Evolutionary conservation across 1,139 yeast species (phyloP).

Genomic region (Zhuliangozyma parablackwelliae): DNA sequence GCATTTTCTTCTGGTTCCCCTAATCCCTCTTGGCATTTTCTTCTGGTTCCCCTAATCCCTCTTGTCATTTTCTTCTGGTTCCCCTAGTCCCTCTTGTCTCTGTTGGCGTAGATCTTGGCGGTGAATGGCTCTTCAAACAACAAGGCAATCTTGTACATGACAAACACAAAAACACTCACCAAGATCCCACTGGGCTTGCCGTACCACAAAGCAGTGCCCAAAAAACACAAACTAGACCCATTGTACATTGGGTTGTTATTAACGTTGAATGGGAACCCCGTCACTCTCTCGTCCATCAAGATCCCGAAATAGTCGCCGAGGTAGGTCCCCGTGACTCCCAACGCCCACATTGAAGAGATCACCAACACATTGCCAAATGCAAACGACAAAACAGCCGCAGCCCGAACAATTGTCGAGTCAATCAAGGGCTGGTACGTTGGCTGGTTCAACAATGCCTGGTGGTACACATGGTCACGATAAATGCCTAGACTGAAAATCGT

Average conservation of each 20-base stretch:
- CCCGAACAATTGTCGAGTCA: constrained; percentile 31
- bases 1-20: no score
- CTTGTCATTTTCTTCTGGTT: no score
- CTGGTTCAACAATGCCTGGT: constrained; percentile 48
- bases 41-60: no score
- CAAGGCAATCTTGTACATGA: constrained; percentile 81
- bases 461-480: constrained; percentile 72
- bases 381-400: constrained; percentile 39
- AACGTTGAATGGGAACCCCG: constrained; percentile 91
- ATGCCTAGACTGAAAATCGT: constrained; percentile 84
- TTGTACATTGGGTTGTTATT: constrained; percentile 95
- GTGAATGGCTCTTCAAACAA: constrained; percentile 95
- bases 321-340: constrained; percentile 95
- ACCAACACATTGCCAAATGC: constrained; percentile 77
- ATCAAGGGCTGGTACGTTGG: constrained; percentile 51
- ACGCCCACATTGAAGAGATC: constrained; percentile 80
- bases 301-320: constrained; percentile 97
- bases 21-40: no score
- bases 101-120: constrained; percentile 69
- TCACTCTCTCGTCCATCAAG: constrained; percentile 83
- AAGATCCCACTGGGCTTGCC: constrained; percentile 87
- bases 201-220: constrained; percentile 85
- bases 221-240: constrained; percentile 83
- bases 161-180: constrained; percentile 65
- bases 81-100: constrained; percentile 3